Percentiles rank a stretch among this genome's conserved stretches.
phyloP scores from a whole-genome alignment of 1,284 basidiomycete species.

The Ceratobasidium sp. region DNA sequence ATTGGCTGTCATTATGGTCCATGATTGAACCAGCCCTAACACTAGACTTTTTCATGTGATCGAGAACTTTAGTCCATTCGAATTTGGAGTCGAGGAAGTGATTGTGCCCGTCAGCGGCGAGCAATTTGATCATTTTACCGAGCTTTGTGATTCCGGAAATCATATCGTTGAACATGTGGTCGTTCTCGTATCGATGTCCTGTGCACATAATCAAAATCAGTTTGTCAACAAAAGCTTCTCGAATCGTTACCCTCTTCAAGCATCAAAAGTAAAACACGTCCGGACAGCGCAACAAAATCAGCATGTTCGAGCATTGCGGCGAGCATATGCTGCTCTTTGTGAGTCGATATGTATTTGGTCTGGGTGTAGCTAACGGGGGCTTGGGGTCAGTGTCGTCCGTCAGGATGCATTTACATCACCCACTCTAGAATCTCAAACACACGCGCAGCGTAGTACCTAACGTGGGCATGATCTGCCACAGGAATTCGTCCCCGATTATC shows the following conservation, averaged over 20 bases:
- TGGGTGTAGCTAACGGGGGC: neutral
- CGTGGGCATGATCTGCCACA: neutral
- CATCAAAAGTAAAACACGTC: too few species aligned
- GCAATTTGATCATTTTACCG: neutral
- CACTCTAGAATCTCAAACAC: neutral
- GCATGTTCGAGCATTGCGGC: too few species aligned
- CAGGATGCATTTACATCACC: neutral
- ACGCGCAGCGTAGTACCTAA: neutral
- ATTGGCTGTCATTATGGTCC: neutral
- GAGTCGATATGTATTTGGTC: neutral
- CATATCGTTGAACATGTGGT: neutral
- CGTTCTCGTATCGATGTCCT: neutral
- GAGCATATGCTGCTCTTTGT: neutral
- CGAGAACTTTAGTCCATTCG: slow-evolving; percentile 1
- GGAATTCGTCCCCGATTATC: neutral
- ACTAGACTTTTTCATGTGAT: neutral
- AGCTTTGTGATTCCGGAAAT: neutral
- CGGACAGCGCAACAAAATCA: too few species aligned
- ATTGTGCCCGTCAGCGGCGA: neutral
- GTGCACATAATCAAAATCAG: neutral
- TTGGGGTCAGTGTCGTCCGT: neutral
- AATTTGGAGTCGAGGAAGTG: neutral
- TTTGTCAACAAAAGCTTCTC: neutral
- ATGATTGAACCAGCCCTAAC: neutral
- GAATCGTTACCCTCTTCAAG: too few species aligned